Percentiles rank a stretch among this genome's conserved stretches.
These are phyloP conservation scores for Oryza coarctata DNA, from an alignment of 176 grass and related monocot species.

Conservation along the genomic window DNA sequence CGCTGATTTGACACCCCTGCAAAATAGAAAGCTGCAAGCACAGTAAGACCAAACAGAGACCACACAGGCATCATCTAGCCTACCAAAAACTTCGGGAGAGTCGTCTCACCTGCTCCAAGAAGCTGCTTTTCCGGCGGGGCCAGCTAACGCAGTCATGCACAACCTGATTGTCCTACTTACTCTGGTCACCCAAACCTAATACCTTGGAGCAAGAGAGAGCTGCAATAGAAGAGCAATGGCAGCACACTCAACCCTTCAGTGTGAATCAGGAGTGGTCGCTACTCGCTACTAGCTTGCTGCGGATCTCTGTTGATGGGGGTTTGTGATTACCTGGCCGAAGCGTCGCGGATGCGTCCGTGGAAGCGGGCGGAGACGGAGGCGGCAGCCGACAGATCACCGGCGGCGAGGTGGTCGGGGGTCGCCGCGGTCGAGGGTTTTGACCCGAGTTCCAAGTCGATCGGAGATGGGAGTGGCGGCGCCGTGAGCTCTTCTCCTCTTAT, in stretches of 20 bases:
- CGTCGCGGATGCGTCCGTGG: too few species aligned
- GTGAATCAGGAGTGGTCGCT: neutral
- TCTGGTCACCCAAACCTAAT: neutral
- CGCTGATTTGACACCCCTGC: constrained; percentile 25
- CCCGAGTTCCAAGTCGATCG: neutral
- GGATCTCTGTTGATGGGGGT: neutral
- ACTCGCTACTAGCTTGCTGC: neutral
- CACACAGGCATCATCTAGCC: neutral
- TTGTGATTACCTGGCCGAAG: neutral
- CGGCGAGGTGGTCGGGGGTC: neutral
- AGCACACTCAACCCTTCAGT: neutral
- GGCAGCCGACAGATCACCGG: neutral
- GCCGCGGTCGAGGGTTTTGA: neutral
- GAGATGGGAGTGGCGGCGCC: neutral
- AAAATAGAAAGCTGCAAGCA: neutral
- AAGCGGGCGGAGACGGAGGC: neutral
- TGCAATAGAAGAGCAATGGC: neutral
- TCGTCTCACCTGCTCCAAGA: constrained; percentile 33
- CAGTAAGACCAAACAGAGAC: neutral
- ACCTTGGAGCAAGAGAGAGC: neutral
- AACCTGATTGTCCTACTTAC: neutral
- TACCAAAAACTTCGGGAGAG: neutral
- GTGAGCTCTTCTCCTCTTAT: neutral
- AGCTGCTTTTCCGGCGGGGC: constrained; percentile 24
- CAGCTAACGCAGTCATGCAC: constrained; percentile 51